Percentiles rank a stretch among this genome's conserved stretches.
These are phyloP conservation scores for Talinum fruticosum DNA, from an alignment of 148 eudicot species.

Conservation along the genomic window DNA sequence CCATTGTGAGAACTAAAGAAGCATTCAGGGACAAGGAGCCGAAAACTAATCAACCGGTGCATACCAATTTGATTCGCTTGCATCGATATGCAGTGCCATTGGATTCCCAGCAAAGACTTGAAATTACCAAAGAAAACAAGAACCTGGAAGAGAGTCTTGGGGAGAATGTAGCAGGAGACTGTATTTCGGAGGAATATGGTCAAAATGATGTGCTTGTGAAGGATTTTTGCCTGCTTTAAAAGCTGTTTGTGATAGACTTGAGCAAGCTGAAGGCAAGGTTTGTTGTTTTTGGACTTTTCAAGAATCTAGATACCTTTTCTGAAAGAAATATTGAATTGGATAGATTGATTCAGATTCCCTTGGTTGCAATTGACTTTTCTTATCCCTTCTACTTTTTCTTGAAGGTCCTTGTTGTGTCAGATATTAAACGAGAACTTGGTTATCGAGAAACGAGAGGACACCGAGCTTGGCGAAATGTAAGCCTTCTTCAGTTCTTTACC, in stretches of 20 bases:
- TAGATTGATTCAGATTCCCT: not conserved
- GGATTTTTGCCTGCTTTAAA: slow-evolving; percentile 74
- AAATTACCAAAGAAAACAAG: slow-evolving; percentile 61
- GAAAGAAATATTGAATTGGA: not conserved
- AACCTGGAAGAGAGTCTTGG: slow-evolving; percentile 38
- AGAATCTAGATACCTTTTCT: slow-evolving; percentile 5
- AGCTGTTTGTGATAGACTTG: slow-evolving; percentile 87
- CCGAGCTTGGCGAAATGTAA: slow-evolving; percentile 93
- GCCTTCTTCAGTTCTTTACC: slow-evolving; percentile 1
- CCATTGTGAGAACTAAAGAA: slow-evolving; percentile 73
- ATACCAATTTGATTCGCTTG: slow-evolving; percentile 78
- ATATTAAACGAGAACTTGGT: slow-evolving; percentile 83
- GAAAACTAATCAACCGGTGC: slow-evolving; percentile 48
- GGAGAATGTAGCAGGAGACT: slow-evolving; percentile 33
- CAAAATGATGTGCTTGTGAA: slow-evolving; percentile 69
- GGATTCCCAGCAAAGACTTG: slow-evolving; percentile 88
- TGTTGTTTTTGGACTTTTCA: slow-evolving; percentile 14
- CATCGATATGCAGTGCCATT: slow-evolving; percentile 82
- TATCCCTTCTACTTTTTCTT: slow-evolving; percentile 19
- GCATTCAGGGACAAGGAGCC: slow-evolving; percentile 23
- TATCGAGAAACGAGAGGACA: slow-evolving; percentile 67
- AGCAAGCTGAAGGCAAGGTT: slow-evolving; percentile 83
- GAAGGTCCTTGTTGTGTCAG: slow-evolving; percentile 85
- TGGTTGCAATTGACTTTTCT: slow-evolving; percentile 14
- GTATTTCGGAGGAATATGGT: slow-evolving; percentile 35